These are phyloP conservation scores for Phanerodontia chrysosporium DNA, from an alignment of 768 basidiomycete genomes.

Conservation along the genomic window DNA sequence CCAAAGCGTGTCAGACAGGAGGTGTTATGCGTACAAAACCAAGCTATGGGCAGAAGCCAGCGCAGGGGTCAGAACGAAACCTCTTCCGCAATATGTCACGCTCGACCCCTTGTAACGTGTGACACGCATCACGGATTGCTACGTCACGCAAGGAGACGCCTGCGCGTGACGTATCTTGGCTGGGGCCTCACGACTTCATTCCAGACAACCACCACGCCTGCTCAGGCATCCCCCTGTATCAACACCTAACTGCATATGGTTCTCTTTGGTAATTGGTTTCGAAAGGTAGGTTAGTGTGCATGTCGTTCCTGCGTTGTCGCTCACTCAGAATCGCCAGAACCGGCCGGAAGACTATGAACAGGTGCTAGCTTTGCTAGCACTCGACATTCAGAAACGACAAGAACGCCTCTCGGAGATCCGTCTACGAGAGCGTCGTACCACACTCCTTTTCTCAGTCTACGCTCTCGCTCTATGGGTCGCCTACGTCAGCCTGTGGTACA, in stretches of 20 bases:
- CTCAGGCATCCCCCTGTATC: slow-evolving; percentile 1
- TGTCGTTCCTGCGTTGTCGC: no score
- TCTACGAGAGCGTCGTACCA: slow-evolving; percentile 77
- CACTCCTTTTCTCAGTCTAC: slow-evolving; percentile 73
- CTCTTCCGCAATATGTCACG: neutral
- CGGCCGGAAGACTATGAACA: slow-evolving; percentile 75
- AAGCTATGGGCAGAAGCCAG: neutral
- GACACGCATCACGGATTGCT: neutral
- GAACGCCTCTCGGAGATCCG: slow-evolving; percentile 76
- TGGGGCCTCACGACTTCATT: slow-evolving; percentile 1
- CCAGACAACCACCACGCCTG: slow-evolving; percentile 7
- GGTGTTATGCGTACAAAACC: neutral
- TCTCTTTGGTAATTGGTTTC: slow-evolving; percentile 10
- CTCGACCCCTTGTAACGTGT: neutral
- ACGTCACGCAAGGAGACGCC: neutral
- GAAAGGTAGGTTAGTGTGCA: neutral
- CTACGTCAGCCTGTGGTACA: slow-evolving; percentile 75
- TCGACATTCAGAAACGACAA: slow-evolving; percentile 70
- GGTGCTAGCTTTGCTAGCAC: slow-evolving; percentile 60
- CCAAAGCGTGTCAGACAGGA: neutral
- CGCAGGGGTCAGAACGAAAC: neutral
- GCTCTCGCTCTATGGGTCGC: slow-evolving; percentile 69
- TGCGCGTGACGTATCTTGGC: slow-evolving; percentile 6
- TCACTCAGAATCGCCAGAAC: no score
- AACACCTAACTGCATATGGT: slow-evolving; percentile 10